Evolutionary conservation across 2,329 filamentous ascomycete species (phyloP).

Genomic region (Trichoderma citrinoviride): DNA sequence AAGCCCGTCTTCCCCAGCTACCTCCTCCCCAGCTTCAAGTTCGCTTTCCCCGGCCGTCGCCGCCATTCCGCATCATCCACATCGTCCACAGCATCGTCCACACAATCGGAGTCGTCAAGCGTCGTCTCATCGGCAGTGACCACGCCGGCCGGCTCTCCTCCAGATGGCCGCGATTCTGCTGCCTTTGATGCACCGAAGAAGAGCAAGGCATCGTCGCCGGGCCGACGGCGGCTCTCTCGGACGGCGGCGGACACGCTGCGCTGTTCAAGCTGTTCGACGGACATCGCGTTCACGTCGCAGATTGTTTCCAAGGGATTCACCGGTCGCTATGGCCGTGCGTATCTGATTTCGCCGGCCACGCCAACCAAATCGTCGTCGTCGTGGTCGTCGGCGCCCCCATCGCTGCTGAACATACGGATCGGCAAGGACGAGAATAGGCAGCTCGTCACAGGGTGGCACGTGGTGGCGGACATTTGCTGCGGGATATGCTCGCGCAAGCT

Average conservation of each 20-base stretch:
- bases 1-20: conserved; percentile 50
- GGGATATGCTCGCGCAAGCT: conserved; percentile 53
- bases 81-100: conserved; percentile 25
- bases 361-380: not conserved
- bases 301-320: conserved; percentile 66
- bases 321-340: conserved; percentile 62
- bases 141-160: conserved; percentile 32
- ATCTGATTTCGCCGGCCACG: conserved; percentile 50
- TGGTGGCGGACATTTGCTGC: conserved; percentile 63
- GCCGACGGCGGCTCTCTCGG: conserved; percentile 39
- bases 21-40: conserved; percentile 50
- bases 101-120: conserved; percentile 15
- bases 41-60: conserved; percentile 45
- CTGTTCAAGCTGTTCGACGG: conserved; percentile 57
- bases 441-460: conserved; percentile 61
- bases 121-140: conserved; percentile 30
- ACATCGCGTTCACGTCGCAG: conserved; percentile 60
- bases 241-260: conserved; percentile 54
- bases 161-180: conserved; percentile 21
- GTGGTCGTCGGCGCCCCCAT: conserved; percentile 27
- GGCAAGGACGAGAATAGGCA: conserved; percentile 55
- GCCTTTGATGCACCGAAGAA: not conserved
- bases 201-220: not conserved
- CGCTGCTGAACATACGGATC: conserved; percentile 55
- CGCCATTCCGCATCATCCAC: conserved; percentile 38